Base-by-base conservation (phyloP, 768 basidiomycete species). In the Calocybe gangraenosa region DNA sequence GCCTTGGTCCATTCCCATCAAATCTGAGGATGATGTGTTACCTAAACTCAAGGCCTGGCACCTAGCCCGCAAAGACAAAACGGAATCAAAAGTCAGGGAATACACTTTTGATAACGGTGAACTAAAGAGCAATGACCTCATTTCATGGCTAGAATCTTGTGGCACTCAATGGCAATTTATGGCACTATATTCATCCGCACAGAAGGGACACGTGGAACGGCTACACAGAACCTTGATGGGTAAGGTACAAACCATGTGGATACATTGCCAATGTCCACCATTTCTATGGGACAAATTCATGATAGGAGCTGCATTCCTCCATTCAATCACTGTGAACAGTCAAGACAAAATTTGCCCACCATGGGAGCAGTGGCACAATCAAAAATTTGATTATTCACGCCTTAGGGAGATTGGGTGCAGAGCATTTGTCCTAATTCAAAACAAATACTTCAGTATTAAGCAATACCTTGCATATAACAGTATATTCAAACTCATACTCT, bases 151-250 rank as follows among this genome's bases (percentile, higher is more conserved):
- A n/a, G n/a, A n/a, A n/a, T n/a, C n/a, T n/a, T n/a, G n/a, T n/a
- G n/a, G n/a, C n/a, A n/a, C n/a, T n/a, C 1, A 31, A 0, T 46
- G 50, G 11, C 48, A 58, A 10, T 49, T 36, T 21, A 63, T 59
- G 0, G 57, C 62, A 0, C 54, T 60, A 0, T 54, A 67, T 46
- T 65, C 62, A 2, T 66, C 64, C 6, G 61, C 60, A 0, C 63
- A 69, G 11, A 68, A 65, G 37, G 64, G 67, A 7, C 44, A 54
- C 7, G 65, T 63, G 2, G 65, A 71, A 46, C 52, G 58, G 0
- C 37, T 61, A 9, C 65, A 71, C 42, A 46, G 56, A 20, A 68
- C 62, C 0, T 46, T 66, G 1, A 55, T 65, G 44, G 54, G 45
- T 13, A 55, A 61, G 31, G 58, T 54, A n/a, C n/a, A 51, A 0